Evolutionary conservation across 2,329 filamentous ascomycete species (phyloP).

Genomic region (Aaosphaeria pasadenensis): DNA sequence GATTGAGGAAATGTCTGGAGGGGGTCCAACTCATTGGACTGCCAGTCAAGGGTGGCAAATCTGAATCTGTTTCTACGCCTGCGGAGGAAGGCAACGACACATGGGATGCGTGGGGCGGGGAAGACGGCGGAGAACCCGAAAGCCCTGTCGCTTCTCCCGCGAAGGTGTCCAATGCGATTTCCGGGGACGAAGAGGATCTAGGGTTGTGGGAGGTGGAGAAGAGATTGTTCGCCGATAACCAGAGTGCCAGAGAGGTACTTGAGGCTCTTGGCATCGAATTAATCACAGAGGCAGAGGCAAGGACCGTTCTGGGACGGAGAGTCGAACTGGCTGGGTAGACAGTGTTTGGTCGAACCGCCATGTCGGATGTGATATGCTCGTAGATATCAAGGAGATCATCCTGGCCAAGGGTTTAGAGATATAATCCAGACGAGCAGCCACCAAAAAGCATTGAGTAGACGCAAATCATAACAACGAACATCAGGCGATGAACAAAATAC

Average conservation of each 20-base stretch:
- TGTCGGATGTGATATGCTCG: no score
- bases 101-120: constrained; percentile 18
- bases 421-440: no score
- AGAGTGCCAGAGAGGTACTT: constrained; percentile 51
- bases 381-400: no score
- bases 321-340: constrained; percentile 52
- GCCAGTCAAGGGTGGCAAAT: constrained; percentile 46
- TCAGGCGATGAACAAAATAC: no score
- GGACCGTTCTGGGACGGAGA: constrained; percentile 63
- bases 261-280: constrained; percentile 60
- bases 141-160: constrained; percentile 4
- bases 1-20: constrained; percentile 63
- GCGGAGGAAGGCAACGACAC: constrained; percentile 37
- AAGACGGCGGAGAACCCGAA: constrained; percentile 13
- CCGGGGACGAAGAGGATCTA: constrained; percentile 19
- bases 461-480: no score
- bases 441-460: no score
- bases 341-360: no score
- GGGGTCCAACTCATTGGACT: constrained; percentile 66
- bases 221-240: constrained; percentile 46
- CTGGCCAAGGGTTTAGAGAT: no score
- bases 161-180: constrained; percentile 10
- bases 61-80: constrained; percentile 21
- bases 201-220: constrained; percentile 46
- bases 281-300: constrained; percentile 63